Evolutionary conservation across 495 filamentous ascomycete species (phyloP), one percentile per base, ranked within the genome.

Genomic region (Friedmanniomyces simplex): DNA sequence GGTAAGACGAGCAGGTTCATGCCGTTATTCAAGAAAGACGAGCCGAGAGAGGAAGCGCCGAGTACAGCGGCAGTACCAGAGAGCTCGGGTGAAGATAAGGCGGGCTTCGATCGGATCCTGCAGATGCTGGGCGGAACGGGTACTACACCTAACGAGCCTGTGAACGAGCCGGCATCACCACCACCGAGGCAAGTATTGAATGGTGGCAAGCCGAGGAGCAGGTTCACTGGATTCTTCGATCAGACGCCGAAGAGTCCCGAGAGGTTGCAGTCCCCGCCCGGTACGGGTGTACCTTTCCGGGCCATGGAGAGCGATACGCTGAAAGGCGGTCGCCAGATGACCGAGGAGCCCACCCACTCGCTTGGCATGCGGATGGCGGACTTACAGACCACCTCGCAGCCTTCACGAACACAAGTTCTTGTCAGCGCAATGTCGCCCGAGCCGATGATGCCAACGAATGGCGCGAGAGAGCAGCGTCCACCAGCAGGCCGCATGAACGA

Each of bases 31-130:
- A 76, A 80, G 24, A 58, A 63, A 32, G 47, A 25, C 2, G 48
- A 54, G 30, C 79, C 81, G 53, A 82, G 83, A 58, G 76, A 85
- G 20, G 80, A 80, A 30, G 72, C 24, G 45, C 66, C 63, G 46
- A 65, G 72, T 47, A 60, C 68, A 36, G 58, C 66, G 41, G 63
- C 66, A 24, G 61, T 73, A 8, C 59, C 74, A 34, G 74, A 78
- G n/a, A 72, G 74, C 11, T 77, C 77, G 34, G 77, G 77, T 56
- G 84, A 86, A 22, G 91, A 98, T 59, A 91, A 88, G 69, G 83
- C 88, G 72, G 93, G 88, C 0, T 98, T 98, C 68, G 85, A 91
- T 58, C 81, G 84, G 46, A 85, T 98, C 41, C 72, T 98, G 32
- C 80, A 87, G 58, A 94, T 96, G 78, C 80, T 98, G 37, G 80